Evolutionary conservation across 805 yeast species (phyloP).

Genomic region (Cyberlindnera misumaiensis): DNA sequence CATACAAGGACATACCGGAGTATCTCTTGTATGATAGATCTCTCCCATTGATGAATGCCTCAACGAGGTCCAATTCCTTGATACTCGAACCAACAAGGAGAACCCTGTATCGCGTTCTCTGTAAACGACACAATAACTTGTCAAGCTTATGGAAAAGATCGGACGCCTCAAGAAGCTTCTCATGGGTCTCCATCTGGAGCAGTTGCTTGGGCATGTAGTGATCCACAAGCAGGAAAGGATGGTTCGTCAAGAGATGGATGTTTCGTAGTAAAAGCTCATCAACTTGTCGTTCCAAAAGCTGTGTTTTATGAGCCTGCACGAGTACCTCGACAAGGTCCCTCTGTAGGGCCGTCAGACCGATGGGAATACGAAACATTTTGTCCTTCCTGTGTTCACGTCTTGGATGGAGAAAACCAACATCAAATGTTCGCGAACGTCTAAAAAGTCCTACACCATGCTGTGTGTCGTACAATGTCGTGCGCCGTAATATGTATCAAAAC

Average conservation of each 20-base stretch:
- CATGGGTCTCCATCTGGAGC: constrained; percentile 58
- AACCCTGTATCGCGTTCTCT: constrained; percentile 17
- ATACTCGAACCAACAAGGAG: constrained; percentile 52
- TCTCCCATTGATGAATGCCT: constrained; percentile 72
- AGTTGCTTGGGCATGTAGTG: constrained; percentile 72
- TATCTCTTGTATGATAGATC: constrained; percentile 54
- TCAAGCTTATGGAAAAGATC: constrained; percentile 56
- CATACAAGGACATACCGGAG: constrained; percentile 52
- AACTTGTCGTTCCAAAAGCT: constrained; percentile 19
- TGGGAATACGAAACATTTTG: constrained; percentile 29
- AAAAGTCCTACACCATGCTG: no score
- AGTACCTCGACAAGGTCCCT: constrained; percentile 36
- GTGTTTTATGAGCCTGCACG: constrained; percentile 34
- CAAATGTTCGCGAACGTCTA: no score
- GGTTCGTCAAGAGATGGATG: constrained; percentile 38
- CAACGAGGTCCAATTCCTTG: constrained; percentile 72
- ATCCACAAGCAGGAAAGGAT: constrained; percentile 67
- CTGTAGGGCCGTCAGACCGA: constrained; percentile 38
- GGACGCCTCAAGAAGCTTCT: constrained; percentile 43
- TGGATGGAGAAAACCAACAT: no score
- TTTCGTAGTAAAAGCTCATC: constrained; percentile 2
- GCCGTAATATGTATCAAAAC: constrained; percentile 8
- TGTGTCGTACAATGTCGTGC: no score
- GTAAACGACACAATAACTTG: constrained; percentile 27
- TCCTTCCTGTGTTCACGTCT: not conserved